Evolutionary conservation across 257 asterid genomes (phyloP).

Genomic region (Solanum ahanhuiri): DNA sequence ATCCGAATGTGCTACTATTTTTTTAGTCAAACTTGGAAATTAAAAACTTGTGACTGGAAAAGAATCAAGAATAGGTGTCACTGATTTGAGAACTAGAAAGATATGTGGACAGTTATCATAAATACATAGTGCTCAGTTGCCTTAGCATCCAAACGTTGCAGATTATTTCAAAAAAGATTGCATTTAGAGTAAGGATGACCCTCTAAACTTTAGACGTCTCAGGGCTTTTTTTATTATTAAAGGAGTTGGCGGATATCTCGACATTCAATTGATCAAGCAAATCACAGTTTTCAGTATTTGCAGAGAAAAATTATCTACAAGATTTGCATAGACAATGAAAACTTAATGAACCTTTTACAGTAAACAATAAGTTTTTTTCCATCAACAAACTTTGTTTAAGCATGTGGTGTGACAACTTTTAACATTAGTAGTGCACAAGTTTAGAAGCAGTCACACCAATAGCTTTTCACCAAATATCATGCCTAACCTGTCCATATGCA

Average conservation of each 20-base stretch:
- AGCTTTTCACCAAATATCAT: background rate
- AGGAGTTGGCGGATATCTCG: background rate
- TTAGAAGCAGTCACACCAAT: background rate
- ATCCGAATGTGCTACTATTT: background rate
- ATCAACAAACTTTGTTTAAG: background rate
- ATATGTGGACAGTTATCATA: background rate
- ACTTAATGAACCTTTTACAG: background rate
- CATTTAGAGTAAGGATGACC: background rate
- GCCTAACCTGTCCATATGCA: slow-evolving; percentile 94
- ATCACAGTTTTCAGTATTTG: background rate
- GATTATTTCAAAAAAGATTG: background rate
- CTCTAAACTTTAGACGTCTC: background rate
- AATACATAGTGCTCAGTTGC: background rate
- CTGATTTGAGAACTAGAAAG: background rate
- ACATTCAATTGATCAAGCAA: background rate
- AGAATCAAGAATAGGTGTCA: background rate
- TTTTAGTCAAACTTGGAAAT: background rate
- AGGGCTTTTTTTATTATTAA: background rate
- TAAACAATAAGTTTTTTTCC: background rate
- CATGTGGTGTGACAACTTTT: background rate
- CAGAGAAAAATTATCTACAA: background rate
- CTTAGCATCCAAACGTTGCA: background rate
- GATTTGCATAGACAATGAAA: background rate
- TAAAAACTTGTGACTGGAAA: background rate
- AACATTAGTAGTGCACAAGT: background rate